Percentiles rank a stretch among this genome's conserved stretches.
Evolutionary conservation across 139 green algal species (phyloP).

Genomic region (Chlamydomonas incerta): DNA sequence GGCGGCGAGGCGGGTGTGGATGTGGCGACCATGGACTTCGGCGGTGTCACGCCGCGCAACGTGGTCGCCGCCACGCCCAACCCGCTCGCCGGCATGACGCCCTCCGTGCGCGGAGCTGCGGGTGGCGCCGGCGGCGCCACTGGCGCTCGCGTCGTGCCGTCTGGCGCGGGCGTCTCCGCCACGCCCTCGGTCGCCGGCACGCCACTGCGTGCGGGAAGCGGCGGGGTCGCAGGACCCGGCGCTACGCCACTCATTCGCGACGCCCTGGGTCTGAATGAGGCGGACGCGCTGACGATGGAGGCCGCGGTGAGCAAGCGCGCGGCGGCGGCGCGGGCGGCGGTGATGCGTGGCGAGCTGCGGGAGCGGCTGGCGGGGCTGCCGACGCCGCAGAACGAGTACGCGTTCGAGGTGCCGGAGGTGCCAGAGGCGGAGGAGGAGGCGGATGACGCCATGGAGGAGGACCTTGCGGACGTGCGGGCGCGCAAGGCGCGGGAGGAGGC

Average conservation of each 20-base stretch:
- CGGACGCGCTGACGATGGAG: slow-evolving; percentile 33
- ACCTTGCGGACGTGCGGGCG: slow-evolving; percentile 81
- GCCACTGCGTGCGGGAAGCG: slow-evolving; percentile 32
- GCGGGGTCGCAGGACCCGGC: slow-evolving; percentile 1
- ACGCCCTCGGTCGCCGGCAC: slow-evolving; percentile 55
- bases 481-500: slow-evolving; percentile 65
- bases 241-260: slow-evolving; percentile 80
- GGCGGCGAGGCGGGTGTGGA: slow-evolving; percentile 88
- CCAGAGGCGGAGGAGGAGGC: slow-evolving; percentile 53
- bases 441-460: slow-evolving; percentile 75
- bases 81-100: slow-evolving; percentile 68
- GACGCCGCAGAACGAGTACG: slow-evolving; percentile 92
- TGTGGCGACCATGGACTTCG: slow-evolving; percentile 69
- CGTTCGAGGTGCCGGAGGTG: slow-evolving; percentile 79
- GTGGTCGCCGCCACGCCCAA: slow-evolving; percentile 72
- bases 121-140: slow-evolving; percentile 35
- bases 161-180: slow-evolving; percentile 52
- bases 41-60: slow-evolving; percentile 74
- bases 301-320: slow-evolving; percentile 36
- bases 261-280: slow-evolving; percentile 89
- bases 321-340: slow-evolving; percentile 27
- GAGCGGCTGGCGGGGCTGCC: slow-evolving; percentile 82
- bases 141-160: slow-evolving; percentile 3
- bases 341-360: slow-evolving; percentile 67
- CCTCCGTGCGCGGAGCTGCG: slow-evolving; percentile 44